Base-by-base conservation (phyloP, 768 basidiomycete species). In the Lactarius quietus region DNA sequence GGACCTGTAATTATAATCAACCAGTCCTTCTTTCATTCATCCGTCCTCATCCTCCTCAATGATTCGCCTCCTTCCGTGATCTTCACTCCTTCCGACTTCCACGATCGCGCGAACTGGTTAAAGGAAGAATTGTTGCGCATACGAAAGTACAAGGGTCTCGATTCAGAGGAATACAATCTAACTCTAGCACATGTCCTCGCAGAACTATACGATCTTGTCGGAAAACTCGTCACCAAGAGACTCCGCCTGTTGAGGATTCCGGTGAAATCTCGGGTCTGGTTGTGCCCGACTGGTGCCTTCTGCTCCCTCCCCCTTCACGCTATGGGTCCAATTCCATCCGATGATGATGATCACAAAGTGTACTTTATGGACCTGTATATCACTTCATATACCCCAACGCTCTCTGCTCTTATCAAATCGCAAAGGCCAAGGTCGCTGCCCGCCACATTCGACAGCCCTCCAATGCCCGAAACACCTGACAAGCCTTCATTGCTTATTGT, bases 71-170 rank as follows among this genome's bases (percentile, higher is more conserved):
- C 53, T 5, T 54, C 29, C 14, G 20, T 41, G 8, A 55, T 86
- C 86, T 83, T 84, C 84, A 61, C 79, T 85, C 63, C 83, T 84
- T 67, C 85, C 84, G 65, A 84, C 86, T 76, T 83, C 85, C 1
- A 85, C 85, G 33, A 82, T 86, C 74, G 77, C 86, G 76, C 83
- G 81, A 29, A 81, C 75, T 20, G 75, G 83, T 72, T 86, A 20
- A 28, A 29, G 14, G 29, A 61, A n/a, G 26, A 18, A 2, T 18
- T 61, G 38, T 31, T 61, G 15, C 14, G 15, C 12, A n/a, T 53
- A 4, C 28, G 29, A 43, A 33, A 61, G 1, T 12, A 38, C 1
- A 38, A 38, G 38, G 38, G 38, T 14, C 38, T 15, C 14, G 38
- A 15, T 38, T 45, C 54, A 14, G 4, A 18, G 6, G n/a, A 58